Base-by-base conservation (phyloP, 2,329 filamentous ascomycete genomes). In the Davidsoniella australis region DNA sequence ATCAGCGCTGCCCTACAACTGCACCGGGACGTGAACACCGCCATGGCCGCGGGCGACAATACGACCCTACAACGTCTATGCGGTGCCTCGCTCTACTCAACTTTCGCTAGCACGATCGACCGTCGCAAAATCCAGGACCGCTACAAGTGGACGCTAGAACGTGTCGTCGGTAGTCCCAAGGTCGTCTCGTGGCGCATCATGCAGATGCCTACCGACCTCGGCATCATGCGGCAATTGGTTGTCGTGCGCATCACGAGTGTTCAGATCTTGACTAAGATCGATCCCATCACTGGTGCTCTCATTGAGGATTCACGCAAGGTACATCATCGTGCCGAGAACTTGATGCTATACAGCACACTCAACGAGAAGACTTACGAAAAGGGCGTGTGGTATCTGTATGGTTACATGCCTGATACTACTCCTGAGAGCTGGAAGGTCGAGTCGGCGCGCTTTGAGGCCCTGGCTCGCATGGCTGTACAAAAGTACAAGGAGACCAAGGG, bases 301-400 rank as follows among this genome's bases (percentile, higher is more conserved):
- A 59, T 75, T 6, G 62, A 66, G 1, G 71, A 69, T 2, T 68
- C 63, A 53, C 66, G 68, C 41, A 68, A 69, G 57, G 65, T 71
- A 55, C 70, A 72, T 57, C 64, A 73, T 45, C 68, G 79, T 56
- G 60, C 69, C 1, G 82, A 86, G 66, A 76, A 84, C 57, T 55
- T 85, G 4, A 78, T 82, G 38, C 55, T 85, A 42, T 74, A 76
- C 58, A 58, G 68, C 24, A 50, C 62, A 26, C 54, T 72, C 41
- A 63, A 70, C 58, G 64, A 63, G 43, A 61, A 58, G 48, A 73
- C 71, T 17, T 73, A 66, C 55, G 59, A 66, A 58, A 60, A 68
- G 50, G 63, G 61, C 24, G 65, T 69, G 2, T 85, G 81, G 81
- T 69, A 67, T 59, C 61, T 84, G 46, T 81, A 79, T 72, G 80